A percentile compares a stretch with the other conserved stretches of the same genome.
Conservation (phyloP, 306 rosid species). For the Gastrolobium bilobum region DNA sequence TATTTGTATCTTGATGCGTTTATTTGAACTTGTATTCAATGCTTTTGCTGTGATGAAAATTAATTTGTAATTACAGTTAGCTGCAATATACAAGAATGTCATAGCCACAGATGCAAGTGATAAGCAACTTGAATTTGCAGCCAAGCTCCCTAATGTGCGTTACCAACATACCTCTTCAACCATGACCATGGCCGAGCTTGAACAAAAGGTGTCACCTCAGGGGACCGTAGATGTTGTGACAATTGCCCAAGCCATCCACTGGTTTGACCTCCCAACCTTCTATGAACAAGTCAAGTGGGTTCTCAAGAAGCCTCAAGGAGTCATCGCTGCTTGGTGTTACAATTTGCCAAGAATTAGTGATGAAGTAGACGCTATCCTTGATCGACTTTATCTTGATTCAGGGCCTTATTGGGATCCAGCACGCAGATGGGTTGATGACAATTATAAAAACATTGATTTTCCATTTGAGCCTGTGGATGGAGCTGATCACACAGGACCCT, state of each 20-base stretch:
- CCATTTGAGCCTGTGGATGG: constrained; percentile 80
- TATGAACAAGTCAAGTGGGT: constrained; percentile 65
- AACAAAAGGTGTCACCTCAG: constrained; percentile 56
- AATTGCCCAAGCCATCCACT: constrained; percentile 81
- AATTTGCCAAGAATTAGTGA: constrained; percentile 58
- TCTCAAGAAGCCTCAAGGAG: constrained; percentile 78
- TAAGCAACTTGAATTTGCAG: constrained; percentile 66
- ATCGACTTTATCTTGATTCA: constrained; percentile 44
- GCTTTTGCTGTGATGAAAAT: not conserved
- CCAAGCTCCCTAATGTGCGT: constrained; percentile 64
- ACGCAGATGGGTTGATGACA: constrained; percentile 59
- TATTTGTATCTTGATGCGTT: too few species aligned
- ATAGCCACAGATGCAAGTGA: constrained; percentile 78
- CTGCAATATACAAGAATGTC: constrained; percentile 66
- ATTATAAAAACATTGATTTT: constrained; percentile 68
- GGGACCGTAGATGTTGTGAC: constrained; percentile 74
- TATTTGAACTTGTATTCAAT: too few species aligned
- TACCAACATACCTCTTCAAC: constrained; percentile 65
- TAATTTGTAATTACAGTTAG: constrained; percentile 59
- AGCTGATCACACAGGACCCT: constrained; percentile 69
- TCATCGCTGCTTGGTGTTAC: constrained; percentile 86
- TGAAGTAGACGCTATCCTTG: constrained; percentile 52
- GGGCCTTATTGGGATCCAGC: constrained; percentile 68
- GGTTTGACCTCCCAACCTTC: constrained; percentile 75
- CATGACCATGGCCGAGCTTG: constrained; percentile 63